These are phyloP conservation scores for Ceriops zippeliana DNA, from an alignment of 345 rosid genomes.

Conservation along the genomic window DNA sequence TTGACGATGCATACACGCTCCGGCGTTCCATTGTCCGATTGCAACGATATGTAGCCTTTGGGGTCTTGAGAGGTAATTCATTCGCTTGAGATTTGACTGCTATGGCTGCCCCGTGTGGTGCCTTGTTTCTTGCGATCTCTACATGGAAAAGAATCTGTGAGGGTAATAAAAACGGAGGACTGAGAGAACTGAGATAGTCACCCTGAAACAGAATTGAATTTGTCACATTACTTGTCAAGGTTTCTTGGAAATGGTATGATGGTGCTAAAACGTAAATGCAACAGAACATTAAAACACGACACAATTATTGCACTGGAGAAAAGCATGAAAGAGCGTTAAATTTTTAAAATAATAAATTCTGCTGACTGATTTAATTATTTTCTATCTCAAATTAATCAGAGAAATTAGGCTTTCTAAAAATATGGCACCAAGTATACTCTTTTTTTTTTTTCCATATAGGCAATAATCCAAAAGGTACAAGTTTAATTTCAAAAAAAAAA, in stretches of 20 bases:
- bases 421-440: too few relatives aligned
- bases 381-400: too few relatives aligned
- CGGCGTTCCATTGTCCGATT: neutral
- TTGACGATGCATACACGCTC: neutral
- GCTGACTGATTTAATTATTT: too few relatives aligned
- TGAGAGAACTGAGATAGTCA: neutral
- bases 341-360: too few relatives aligned
- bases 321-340: too few relatives aligned
- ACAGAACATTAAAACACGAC: too few relatives aligned
- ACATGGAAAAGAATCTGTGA: neutral
- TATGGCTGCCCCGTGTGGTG: neutral
- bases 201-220: conserved; percentile 4
- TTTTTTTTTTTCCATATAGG: too few relatives aligned
- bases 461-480: too few relatives aligned
- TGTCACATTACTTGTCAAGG: conserved; percentile 11
- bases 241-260: neutral
- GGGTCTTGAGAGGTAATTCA: neutral
- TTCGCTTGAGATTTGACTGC: neutral
- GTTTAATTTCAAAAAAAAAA: too few relatives aligned
- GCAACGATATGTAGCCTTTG: too few relatives aligned
- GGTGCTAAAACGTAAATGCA: neutral
- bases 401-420: too few relatives aligned
- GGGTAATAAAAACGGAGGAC: neutral
- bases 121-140: neutral
- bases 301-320: neutral